A percentile compares a stretch with the other conserved stretches of the same genome.
Evolutionary conservation across 2,329 filamentous ascomycete genomes (phyloP).

Genomic region (Trichoderma asperellum): DNA sequence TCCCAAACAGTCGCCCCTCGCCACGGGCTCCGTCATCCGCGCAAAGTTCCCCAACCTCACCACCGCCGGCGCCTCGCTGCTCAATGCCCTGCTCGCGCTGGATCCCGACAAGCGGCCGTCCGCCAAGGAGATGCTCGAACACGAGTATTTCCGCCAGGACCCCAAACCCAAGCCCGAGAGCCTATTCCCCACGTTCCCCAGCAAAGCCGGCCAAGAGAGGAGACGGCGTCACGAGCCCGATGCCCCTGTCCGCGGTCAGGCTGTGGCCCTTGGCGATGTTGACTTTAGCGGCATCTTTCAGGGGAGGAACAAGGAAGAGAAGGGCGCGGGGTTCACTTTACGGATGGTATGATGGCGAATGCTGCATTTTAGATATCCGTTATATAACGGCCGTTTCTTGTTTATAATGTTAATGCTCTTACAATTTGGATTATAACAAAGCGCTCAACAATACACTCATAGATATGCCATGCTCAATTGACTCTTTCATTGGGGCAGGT

Average conservation of each 20-base stretch:
- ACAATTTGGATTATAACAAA: not conserved
- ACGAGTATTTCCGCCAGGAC: conserved; percentile 86
- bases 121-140: conserved; percentile 73
- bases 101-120: conserved; percentile 73
- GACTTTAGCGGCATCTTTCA: conserved; percentile 76
- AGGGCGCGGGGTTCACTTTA: conserved; percentile 67
- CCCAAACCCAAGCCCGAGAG: conserved; percentile 86
- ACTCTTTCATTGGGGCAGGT: not conserved
- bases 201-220: conserved; percentile 89
- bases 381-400: not conserved
- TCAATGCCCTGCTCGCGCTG: conserved; percentile 71
- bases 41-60: conserved; percentile 83
- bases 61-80: conserved; percentile 68
- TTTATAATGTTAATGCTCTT: not conserved
- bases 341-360: conserved; percentile 54
- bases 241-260: conserved; percentile 78
- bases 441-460: not conserved
- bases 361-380: not conserved
- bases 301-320: conserved; percentile 65
- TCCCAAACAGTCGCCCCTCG: conserved; percentile 50
- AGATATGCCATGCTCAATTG: not conserved
- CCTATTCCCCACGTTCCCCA: conserved; percentile 97
- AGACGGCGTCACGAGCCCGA: conserved; percentile 73
- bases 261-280: conserved; percentile 56
- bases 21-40: conserved; percentile 62